Percentiles rank a stretch among this genome's conserved stretches.
phyloP scores from a whole-genome alignment of 257 asterid genomes.

The Rehmannia glutinosa region DNA sequence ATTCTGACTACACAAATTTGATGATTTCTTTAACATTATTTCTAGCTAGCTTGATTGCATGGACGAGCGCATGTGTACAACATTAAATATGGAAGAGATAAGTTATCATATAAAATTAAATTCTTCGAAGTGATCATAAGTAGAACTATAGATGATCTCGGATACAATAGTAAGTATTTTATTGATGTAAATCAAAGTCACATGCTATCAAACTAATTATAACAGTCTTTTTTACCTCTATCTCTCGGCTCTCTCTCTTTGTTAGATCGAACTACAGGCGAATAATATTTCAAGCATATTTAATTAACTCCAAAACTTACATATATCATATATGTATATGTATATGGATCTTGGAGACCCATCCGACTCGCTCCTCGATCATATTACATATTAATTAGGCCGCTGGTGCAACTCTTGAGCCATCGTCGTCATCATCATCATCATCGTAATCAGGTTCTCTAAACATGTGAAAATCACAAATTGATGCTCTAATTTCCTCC shows the following conservation, averaged over 20 bases:
- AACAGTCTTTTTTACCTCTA: background rate
- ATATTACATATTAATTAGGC: slow-evolving; percentile 12
- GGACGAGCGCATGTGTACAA: background rate
- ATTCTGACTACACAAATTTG: too few species aligned
- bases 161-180: background rate
- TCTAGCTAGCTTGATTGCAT: background rate
- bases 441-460: slow-evolving; percentile 11
- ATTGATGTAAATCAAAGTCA: background rate
- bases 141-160: background rate
- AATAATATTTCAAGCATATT: background rate
- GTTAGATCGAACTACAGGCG: background rate
- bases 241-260: background rate
- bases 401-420: slow-evolving; percentile 18
- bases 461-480: background rate
- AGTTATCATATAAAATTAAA: background rate
- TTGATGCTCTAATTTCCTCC: background rate
- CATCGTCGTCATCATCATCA: slow-evolving; percentile 16
- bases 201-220: background rate
- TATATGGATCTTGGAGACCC: background rate
- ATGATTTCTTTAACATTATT: too few species aligned
- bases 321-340: too few species aligned
- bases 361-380: background rate
- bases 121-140: background rate
- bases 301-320: background rate
- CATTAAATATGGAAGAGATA: background rate